Evolutionary conservation across 495 filamentous ascomycete genomes (phyloP), one percentile per base, ranked within the genome.

Genomic region (Choiromyces venosus): DNA sequence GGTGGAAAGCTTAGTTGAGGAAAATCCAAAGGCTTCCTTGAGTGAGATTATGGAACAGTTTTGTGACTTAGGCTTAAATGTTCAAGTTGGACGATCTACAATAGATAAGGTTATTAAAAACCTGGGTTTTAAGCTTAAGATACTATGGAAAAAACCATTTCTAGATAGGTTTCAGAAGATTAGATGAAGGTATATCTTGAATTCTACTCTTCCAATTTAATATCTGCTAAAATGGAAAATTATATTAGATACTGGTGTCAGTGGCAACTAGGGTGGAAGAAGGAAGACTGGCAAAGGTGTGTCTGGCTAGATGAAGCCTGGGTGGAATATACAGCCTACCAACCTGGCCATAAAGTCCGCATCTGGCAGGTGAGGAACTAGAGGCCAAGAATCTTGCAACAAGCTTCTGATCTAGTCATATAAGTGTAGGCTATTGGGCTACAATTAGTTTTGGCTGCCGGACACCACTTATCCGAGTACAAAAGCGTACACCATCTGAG

Each of bases 241-340:
- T n/a, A 29, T 21, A 18, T 65, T 74, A 33, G 14, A 70, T 1
- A 70, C 67, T 67, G 69, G 72, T 71, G 12, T 67, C 1, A 66
- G n/a, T 8, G 29, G 36, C 9, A 40, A 19, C 66, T 44, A 42
- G 0, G 10, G 38, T 67, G 38, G 38, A 39, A n/a, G 0, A 70
- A 10, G 36, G 52, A 46, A 8, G 36, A 74, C 42, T 76, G 71
- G 61, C 66, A 61, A 36, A 52, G 35, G 8, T 37, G 73, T 35
- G 42, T 69, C 29, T 73, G 66, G 67, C 66, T 65, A 12, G 67
- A 76, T 70, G 61, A 76, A 40, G 37, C 40, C 36, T 66, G 19
- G 35, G 21, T 76, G 29, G 61, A 73, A 12, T 71, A 67, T 40
- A 5, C 36, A 12, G 38, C 65, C 0, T 40, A 69, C 40, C 36